phyloP scores from a whole-genome alignment of 1,284 basidiomycete genomes.

The Neolentinus lepideus region DNA sequence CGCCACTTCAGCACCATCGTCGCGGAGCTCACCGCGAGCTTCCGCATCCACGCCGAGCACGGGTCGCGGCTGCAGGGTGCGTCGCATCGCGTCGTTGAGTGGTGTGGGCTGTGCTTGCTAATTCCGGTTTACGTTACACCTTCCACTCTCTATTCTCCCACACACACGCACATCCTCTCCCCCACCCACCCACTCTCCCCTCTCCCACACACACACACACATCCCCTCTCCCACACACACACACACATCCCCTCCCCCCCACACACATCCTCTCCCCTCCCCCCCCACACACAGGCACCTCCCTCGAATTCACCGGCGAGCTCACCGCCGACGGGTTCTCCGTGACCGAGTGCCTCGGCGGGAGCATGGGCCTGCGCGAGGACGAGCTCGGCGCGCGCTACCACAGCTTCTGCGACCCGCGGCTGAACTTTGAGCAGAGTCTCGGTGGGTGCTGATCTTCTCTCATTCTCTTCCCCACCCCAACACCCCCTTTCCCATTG shows the following conservation, averaged over 20 bases:
- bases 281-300: conserved; percentile 37
- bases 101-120: no score
- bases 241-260: not conserved
- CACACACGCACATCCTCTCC: not conserved
- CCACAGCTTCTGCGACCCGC: conserved; percentile 80
- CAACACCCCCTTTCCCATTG: not conserved
- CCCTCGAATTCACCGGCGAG: conserved; percentile 95
- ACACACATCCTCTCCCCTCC: not conserved
- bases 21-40: conserved; percentile 75
- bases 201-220: not conserved
- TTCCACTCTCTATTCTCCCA: not conserved
- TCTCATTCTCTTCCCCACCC: not conserved
- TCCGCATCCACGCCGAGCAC: conserved; percentile 72
- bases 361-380: conserved; percentile 76
- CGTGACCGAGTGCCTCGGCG: conserved; percentile 81
- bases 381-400: conserved; percentile 69
- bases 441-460: conserved; percentile 46
- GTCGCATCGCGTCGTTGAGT: no score
- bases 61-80: conserved; percentile 77
- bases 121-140: no score
- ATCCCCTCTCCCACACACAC: not conserved
- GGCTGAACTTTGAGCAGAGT: conserved; percentile 79
- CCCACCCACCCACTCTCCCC: not conserved
- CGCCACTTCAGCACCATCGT: conserved; percentile 91
- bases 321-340: conserved; percentile 89